These are phyloP conservation scores for Zasmidium angulare DNA, from an alignment of 2,329 filamentous ascomycete genomes.

Conservation along the genomic window DNA sequence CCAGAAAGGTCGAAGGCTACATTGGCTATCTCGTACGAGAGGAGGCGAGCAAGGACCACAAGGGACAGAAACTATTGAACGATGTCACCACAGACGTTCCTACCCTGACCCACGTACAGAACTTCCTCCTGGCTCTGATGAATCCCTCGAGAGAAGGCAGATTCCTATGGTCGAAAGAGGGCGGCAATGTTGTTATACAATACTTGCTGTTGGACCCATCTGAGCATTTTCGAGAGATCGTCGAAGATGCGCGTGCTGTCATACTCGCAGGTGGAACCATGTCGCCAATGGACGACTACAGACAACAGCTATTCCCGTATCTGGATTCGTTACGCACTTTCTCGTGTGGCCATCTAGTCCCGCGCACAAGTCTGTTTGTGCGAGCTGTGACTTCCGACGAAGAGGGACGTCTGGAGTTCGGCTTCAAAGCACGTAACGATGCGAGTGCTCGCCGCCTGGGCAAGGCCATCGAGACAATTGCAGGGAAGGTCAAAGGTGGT, in stretches of 20 bases:
- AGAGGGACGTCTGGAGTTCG: conserved; percentile 73
- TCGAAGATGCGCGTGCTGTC: conserved; percentile 79
- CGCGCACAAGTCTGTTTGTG: conserved; percentile 74
- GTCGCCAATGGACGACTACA: conserved; percentile 94
- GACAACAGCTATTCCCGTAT: conserved; percentile 79
- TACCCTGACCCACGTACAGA: conserved; percentile 62
- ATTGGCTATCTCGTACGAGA: conserved; percentile 61
- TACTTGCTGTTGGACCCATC: conserved; percentile 91
- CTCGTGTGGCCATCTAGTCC: conserved; percentile 94
- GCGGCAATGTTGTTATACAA: conserved; percentile 62
- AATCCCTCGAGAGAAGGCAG: conserved; percentile 73
- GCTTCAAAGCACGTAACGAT: conserved; percentile 72
- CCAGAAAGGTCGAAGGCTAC: conserved; percentile 93
- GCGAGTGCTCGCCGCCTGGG: conserved; percentile 71
- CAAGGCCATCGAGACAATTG: conserved; percentile 68
- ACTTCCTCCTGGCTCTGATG: conserved; percentile 76
- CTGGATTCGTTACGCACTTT: conserved; percentile 70
- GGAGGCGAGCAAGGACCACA: conserved; percentile 27
- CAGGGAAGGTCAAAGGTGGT: conserved; percentile 76
- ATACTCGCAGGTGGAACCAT: conserved; percentile 94
- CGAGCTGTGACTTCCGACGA: conserved; percentile 61
- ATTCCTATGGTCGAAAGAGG: conserved; percentile 55
- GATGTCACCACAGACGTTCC: conserved; percentile 36
- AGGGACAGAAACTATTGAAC: neutral
- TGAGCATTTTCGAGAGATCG: conserved; percentile 84